Percentiles rank a stretch among this genome's conserved stretches.
Evolutionary conservation across 2,329 filamentous ascomycete genomes (phyloP).

Genomic region (Nemania diffusa): DNA sequence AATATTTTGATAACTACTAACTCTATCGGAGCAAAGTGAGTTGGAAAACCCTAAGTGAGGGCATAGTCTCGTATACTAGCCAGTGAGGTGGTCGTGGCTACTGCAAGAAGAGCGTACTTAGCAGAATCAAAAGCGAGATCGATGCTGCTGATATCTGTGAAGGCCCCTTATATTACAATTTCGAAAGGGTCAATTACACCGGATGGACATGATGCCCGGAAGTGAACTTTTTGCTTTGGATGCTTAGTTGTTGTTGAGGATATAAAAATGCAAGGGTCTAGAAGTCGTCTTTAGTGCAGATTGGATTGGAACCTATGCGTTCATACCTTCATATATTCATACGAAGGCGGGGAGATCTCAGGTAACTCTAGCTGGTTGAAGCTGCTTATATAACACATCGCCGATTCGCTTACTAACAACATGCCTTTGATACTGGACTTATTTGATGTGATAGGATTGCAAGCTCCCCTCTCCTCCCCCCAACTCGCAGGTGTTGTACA

Average conservation of each 20-base stretch:
- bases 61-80: background rate
- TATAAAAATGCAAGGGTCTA: background rate
- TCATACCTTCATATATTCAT: no score
- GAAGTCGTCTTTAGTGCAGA: background rate
- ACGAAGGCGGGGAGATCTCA: background rate
- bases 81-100: slow-evolving; percentile 5
- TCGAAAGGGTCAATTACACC: slow-evolving; percentile 3
- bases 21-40: no score
- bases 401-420: no score
- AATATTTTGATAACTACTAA: no score
- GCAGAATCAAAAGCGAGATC: slow-evolving; percentile 6
- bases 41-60: background rate
- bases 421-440: no score
- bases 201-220: background rate
- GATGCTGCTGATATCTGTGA: background rate
- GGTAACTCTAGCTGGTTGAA: no score
- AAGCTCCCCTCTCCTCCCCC: no score
- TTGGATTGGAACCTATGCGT: background rate
- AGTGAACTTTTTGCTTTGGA: background rate
- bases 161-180: background rate
- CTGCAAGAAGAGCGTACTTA: background rate
- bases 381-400: no score
- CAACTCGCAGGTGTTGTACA: no score
- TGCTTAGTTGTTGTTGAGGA: background rate
- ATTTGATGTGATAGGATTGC: no score